phyloP scores from a whole-genome alignment of 2,329 filamentous ascomycete genomes.

The Aotearoamyces nothofagi region DNA sequence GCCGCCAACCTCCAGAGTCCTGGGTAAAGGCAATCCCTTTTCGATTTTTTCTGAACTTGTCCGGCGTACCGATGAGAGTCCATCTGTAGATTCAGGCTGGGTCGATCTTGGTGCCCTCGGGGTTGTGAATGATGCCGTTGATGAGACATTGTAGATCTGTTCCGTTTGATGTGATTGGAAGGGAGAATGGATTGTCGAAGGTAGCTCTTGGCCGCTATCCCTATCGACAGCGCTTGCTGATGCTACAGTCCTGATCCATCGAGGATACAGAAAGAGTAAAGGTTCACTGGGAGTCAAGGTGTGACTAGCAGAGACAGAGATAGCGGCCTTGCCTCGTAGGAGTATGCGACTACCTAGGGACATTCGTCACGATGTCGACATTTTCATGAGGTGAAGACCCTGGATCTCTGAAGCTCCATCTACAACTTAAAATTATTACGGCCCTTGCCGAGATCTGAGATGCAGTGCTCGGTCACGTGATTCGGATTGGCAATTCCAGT shows the following conservation, averaged over 20 bases:
- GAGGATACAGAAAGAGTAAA: constrained; percentile 28
- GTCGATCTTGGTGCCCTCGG: background rate
- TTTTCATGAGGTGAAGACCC: too few relatives aligned
- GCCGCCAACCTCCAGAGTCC: too few relatives aligned
- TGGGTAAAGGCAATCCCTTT: too few relatives aligned
- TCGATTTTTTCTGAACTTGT: background rate
- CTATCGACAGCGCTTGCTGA: constrained; percentile 1
- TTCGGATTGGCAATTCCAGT: too few relatives aligned
- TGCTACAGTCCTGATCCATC: constrained; percentile 20
- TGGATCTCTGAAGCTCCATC: too few relatives aligned
- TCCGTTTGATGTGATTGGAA: too few relatives aligned
- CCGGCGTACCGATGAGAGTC: background rate
- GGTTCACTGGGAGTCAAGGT: constrained; percentile 24
- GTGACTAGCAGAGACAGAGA: constrained; percentile 22
- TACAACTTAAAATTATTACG: too few relatives aligned
- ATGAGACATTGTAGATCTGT: too few relatives aligned
- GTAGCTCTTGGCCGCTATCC: background rate
- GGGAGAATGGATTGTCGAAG: background rate
- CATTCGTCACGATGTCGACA: constrained; percentile 24
- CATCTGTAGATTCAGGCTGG: background rate
- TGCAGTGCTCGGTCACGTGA: too few relatives aligned
- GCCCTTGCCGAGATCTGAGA: too few relatives aligned
- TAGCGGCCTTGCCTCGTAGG: constrained; percentile 23
- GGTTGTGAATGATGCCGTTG: too few relatives aligned
- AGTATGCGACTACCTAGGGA: constrained; percentile 25